A percentile compares a stretch with the other conserved stretches of the same genome.
Conservation (phyloP, 352 stramenopile genomes). For the Globisporangium echinulatum region DNA sequence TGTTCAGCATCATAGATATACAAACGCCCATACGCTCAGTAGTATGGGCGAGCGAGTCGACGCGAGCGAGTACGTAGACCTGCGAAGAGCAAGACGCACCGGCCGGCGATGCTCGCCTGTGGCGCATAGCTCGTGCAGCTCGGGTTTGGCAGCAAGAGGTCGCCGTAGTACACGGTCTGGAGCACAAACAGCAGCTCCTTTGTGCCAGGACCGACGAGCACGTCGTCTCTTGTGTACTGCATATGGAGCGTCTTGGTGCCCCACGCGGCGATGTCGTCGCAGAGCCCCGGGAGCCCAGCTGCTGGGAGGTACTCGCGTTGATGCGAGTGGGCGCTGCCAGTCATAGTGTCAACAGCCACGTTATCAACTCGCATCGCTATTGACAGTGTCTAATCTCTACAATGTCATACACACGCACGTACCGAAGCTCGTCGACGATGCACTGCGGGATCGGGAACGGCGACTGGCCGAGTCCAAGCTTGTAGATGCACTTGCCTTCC, state of each 20-base stretch:
- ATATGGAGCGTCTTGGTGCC: constrained; percentile 47
- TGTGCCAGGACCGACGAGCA: constrained; percentile 82
- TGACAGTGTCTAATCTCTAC: not conserved
- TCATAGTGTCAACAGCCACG: not conserved
- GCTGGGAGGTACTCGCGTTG: constrained; percentile 81
- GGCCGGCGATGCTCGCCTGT: constrained; percentile 78
- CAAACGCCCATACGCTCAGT: not conserved
- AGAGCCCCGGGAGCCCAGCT: constrained; percentile 62
- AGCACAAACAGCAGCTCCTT: constrained; percentile 88
- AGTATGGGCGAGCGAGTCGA: too few species aligned
- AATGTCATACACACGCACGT: constrained; percentile 6
- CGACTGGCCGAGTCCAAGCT: constrained; percentile 78
- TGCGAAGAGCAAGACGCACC: constrained; percentile 22
- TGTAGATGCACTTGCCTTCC: constrained; percentile 79
- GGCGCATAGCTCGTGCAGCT: constrained; percentile 84
- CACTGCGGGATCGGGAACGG: constrained; percentile 84
- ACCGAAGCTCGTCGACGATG: constrained; percentile 84
- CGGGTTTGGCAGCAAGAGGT: constrained; percentile 76
- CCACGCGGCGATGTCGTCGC: constrained; percentile 76
- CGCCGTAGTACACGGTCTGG: constrained; percentile 85
- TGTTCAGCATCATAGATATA: constrained; percentile 1
- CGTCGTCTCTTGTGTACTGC: constrained; percentile 65
- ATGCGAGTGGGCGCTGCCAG: constrained; percentile 62
- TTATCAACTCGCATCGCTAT: not conserved
- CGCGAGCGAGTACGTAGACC: too few species aligned